These are phyloP conservation scores for Plantago major DNA, from an alignment of 257 asterid species.

Conservation along the genomic window DNA sequence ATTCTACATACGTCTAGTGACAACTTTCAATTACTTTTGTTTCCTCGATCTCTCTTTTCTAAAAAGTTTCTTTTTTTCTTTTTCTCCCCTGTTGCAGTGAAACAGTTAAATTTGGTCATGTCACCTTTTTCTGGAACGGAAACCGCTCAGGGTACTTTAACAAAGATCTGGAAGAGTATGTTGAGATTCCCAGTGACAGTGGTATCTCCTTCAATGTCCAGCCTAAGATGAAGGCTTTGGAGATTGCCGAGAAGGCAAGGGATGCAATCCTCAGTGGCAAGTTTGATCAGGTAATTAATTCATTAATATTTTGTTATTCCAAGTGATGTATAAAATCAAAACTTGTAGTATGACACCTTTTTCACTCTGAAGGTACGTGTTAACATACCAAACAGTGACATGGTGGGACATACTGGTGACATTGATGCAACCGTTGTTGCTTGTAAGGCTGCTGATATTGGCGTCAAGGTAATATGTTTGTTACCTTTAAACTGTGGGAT, in stretches of 20 bases:
- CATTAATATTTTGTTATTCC: background rate
- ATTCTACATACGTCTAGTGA: too few relatives aligned
- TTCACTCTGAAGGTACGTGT: conserved; percentile 62
- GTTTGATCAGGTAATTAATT: conserved; percentile 83
- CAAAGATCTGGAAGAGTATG: conserved; percentile 74
- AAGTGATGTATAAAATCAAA: background rate
- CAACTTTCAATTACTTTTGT: background rate
- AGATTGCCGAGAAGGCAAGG: conserved; percentile 91
- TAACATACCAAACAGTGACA: conserved; percentile 84
- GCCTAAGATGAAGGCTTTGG: conserved; percentile 96
- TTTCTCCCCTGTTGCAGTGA: conserved; percentile 46
- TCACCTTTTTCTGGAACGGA: conserved; percentile 93
- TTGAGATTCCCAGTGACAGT: conserved; percentile 84
- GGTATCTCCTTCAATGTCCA: conserved; percentile 87
- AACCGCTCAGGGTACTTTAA: conserved; percentile 91
- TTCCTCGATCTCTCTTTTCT: background rate
- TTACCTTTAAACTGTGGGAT: background rate
- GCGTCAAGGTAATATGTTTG: conserved; percentile 66
- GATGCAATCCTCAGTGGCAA: conserved; percentile 85
- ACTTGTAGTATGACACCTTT: background rate
- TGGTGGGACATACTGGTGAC: conserved; percentile 99
- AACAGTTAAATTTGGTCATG: conserved; percentile 90
- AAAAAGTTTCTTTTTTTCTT: background rate
- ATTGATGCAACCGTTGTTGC: conserved; percentile 87
- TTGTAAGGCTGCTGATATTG: conserved; percentile 92